Evolutionary conservation across 129 eudicot genomes (phyloP), one percentile per base, ranked within the genome.

Genomic region (Kitagawia praeruptora): DNA sequence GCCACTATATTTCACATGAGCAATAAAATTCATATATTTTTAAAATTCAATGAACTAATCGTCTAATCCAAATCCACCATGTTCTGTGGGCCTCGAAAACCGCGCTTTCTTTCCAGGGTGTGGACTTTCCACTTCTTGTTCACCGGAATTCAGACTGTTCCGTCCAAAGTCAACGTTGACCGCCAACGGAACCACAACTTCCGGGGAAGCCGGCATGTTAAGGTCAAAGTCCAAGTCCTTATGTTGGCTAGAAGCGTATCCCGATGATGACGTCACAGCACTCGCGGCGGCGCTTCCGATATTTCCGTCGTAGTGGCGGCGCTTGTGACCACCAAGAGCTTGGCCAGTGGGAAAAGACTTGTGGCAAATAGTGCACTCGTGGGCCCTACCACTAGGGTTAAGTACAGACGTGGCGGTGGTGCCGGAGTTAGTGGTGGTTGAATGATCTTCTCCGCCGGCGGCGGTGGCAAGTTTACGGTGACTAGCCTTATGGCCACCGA

Each of bases 331-430:
- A 0, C 81, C 81, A 1, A 78, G 75, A 6, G 81, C 81, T 38
- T 78, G 75, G 3, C 81, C 74, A 10, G 81, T 63, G 42, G 75
- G 81, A 28, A 78, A 78, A 5, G 74, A 64, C 64, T 3, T 63
- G 75, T 78, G 81, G 61, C 81, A 78, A 14, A 78, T 78, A 34
- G 75, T 61, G 21, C 81, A 78, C 75, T 78, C 75, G 81, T 78
- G 81, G 56, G 45, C 31, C 75, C 58, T 78, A 19, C 75, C 81
- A 8, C 75, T 44, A 3, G 74, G 74, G 54, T 58, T 77, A 16
- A 58, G 34, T 4, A 38, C 49, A 2, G 81, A 15, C 53, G 75
- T 27, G 58, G 75, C 25, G 75, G 74, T 31, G 15, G 58, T 40
- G 41, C 74, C 56, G 40, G 56, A 58, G 27, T 64, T 28, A 0